Percentiles rank a stretch among this genome's conserved stretches.
Conservation (phyloP, 306 rosid genomes). For the Spatholobus suberectus region DNA sequence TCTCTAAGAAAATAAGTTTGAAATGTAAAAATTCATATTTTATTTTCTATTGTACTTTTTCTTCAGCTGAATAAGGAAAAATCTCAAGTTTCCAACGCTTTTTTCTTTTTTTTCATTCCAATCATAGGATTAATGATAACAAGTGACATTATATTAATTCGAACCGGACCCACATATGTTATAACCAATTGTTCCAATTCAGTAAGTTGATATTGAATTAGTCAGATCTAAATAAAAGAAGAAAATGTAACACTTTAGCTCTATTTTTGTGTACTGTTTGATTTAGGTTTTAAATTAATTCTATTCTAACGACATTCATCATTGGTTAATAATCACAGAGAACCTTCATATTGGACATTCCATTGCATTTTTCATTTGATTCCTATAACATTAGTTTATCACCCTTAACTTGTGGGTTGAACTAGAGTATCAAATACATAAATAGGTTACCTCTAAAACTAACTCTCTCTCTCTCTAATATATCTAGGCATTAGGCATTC, state of each 20-base stretch:
- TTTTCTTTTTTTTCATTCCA: neutral
- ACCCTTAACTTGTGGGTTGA: neutral
- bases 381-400: neutral
- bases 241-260: neutral
- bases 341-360: neutral
- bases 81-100: neutral
- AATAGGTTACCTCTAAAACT: neutral
- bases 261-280: neutral
- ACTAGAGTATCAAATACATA: neutral
- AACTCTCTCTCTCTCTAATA: neutral
- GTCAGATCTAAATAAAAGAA: neutral
- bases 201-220: neutral
- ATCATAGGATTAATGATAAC: neutral
- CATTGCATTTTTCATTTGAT: neutral
- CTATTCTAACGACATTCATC: neutral
- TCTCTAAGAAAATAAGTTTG: neutral
- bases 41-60: neutral
- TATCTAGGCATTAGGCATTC: neutral
- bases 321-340: slow-evolving; percentile 7
- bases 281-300: neutral
- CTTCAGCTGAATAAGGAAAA: neutral
- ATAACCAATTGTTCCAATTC: neutral
- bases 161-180: no score
- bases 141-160: neutral
- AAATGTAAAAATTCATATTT: neutral